phyloP scores from a whole-genome alignment of 1,284 basidiomycete genomes.

The Bjerkandera adusta region DNA sequence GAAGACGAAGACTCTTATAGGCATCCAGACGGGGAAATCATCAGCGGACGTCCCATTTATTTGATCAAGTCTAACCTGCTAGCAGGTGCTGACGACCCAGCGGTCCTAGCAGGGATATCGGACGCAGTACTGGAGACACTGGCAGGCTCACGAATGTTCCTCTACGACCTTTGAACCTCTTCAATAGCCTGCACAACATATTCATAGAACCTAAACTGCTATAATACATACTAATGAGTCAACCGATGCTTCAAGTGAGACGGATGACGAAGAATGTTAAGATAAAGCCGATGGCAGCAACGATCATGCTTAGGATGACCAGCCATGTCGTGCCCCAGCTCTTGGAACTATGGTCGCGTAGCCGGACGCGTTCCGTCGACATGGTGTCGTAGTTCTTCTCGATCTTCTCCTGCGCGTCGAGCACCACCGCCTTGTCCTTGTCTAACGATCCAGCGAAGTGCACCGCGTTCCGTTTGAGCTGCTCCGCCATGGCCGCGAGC shows the following conservation, averaged over 20 bases:
- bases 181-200: not conserved
- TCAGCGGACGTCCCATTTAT: not conserved
- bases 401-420: slow-evolving; percentile 61
- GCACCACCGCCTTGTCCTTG: slow-evolving; percentile 63
- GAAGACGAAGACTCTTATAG: not conserved
- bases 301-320: slow-evolving; percentile 55
- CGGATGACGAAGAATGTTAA: slow-evolving; percentile 74
- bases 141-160: not conserved
- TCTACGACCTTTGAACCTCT: not conserved
- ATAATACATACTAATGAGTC: not conserved
- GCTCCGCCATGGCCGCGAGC: slow-evolving; percentile 74
- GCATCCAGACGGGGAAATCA: not conserved
- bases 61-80: not conserved
- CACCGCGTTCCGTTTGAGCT: slow-evolving; percentile 70
- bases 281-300: slow-evolving; percentile 62
- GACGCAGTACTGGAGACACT: not conserved
- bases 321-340: slow-evolving; percentile 73
- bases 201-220: not conserved
- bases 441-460: slow-evolving; percentile 66
- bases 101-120: not conserved
- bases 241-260: slow-evolving; percentile 46
- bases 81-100: not conserved
- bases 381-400: slow-evolving; percentile 71
- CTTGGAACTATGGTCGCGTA: slow-evolving; percentile 65
- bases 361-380: slow-evolving; percentile 58